Evolutionary conservation across 176 grass and related monocot species (phyloP).

Genomic region (Bothriochloa decipiens): DNA sequence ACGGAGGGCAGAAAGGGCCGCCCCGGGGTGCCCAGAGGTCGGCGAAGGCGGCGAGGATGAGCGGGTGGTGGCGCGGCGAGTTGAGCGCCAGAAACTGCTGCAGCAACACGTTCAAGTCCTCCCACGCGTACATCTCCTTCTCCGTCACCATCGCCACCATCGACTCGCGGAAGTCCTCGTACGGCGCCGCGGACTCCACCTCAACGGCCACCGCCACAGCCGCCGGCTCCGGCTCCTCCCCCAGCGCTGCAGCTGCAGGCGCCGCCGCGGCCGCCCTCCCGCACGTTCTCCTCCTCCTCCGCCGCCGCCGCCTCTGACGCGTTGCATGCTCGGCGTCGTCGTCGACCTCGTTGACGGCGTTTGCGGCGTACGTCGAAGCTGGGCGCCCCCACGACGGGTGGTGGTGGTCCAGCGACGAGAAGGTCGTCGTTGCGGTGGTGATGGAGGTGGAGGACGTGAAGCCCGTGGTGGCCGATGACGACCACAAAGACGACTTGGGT

Average conservation of each 20-base stretch:
- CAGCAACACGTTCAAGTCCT: constrained; percentile 84
- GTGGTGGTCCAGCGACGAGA: constrained; percentile 27
- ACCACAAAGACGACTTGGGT: constrained; percentile 32
- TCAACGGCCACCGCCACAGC: constrained; percentile 57
- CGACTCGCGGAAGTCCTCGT: constrained; percentile 84
- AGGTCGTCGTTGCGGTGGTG: constrained; percentile 33
- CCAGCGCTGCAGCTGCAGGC: neutral
- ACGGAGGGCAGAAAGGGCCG: constrained; percentile 60
- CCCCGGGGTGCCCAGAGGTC: constrained; percentile 66
- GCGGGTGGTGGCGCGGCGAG: constrained; percentile 70
- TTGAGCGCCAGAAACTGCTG: constrained; percentile 86
- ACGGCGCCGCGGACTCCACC: constrained; percentile 64
- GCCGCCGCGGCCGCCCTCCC: neutral
- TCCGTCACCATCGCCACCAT: constrained; percentile 92
- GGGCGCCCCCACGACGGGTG: constrained; percentile 14
- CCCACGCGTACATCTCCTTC: constrained; percentile 97
- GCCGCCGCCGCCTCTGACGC: neutral
- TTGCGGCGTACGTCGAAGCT: constrained; percentile 29
- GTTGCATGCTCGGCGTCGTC: neutral
- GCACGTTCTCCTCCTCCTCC: neutral
- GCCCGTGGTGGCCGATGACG: constrained; percentile 8
- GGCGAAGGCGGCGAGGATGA: constrained; percentile 87
- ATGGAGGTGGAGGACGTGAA: constrained; percentile 50
- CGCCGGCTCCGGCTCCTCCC: constrained; percentile 15
- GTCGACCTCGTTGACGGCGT: constrained; percentile 26